phyloP scores from a whole-genome alignment of 148 eudicot genomes.

The Beta vulgaris region DNA sequence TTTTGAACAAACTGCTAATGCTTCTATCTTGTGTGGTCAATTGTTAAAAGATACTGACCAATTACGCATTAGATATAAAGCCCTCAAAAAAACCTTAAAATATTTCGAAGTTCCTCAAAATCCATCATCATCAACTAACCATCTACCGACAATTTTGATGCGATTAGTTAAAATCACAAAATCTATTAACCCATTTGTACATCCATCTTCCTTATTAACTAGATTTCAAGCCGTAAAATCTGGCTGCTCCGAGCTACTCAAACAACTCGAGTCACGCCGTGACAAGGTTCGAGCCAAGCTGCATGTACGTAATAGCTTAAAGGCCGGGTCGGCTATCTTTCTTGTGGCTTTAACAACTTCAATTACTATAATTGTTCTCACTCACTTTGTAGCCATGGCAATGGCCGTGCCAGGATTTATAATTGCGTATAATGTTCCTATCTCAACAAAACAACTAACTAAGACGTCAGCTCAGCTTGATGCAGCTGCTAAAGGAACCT shows the following conservation, averaged over 20 bases:
- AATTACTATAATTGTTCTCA: conserved; percentile 35
- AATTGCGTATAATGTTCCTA: conserved; percentile 30
- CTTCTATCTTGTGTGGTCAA: conserved; percentile 61
- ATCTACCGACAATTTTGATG: conserved; percentile 27
- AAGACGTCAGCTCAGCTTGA: conserved; percentile 60
- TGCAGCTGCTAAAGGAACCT: conserved; percentile 77
- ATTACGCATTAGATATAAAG: conserved; percentile 37
- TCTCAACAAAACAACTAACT: conserved; percentile 35
- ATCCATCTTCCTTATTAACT: conserved; percentile 36
- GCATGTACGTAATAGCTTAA: conserved; percentile 31
- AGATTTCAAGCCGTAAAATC: conserved; percentile 48
- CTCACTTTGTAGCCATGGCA: conserved; percentile 51
- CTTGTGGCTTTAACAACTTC: conserved; percentile 57
- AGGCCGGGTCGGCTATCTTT: conserved; percentile 47
- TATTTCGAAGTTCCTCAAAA: conserved; percentile 20
- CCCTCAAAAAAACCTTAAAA: conserved; percentile 38
- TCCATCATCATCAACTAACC: conserved; percentile 13
- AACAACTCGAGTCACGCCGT: conserved; percentile 61
- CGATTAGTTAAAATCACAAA: conserved; percentile 44
- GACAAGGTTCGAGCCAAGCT: conserved; percentile 49
- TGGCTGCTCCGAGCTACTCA: conserved; percentile 49
- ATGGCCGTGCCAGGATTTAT: conserved; percentile 60
- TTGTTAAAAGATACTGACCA: conserved; percentile 58
- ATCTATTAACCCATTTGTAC: conserved; percentile 50
- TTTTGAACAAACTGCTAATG: conserved; percentile 58